phyloP scores from a whole-genome alignment of 1,284 basidiomycete genomes.

The Irpex sp. region DNA sequence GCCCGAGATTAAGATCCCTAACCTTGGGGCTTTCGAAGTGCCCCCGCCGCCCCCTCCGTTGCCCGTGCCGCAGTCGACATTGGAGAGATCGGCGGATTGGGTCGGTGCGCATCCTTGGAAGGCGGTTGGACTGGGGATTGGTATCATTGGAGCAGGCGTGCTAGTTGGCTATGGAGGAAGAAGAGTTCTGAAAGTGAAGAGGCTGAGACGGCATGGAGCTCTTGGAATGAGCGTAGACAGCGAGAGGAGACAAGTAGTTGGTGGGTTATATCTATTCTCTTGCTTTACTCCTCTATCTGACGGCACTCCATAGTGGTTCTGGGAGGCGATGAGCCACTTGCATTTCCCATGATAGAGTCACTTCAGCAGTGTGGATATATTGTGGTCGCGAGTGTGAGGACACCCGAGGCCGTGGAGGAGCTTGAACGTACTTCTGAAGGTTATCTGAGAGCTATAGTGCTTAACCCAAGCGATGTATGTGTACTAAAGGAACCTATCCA shows the following conservation, averaged over 20 bases:
- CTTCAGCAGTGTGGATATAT: slow-evolving; percentile 77
- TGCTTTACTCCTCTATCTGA: neutral
- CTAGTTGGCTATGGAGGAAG: slow-evolving; percentile 49
- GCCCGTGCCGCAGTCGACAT: slow-evolving; percentile 40
- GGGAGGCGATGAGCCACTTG: slow-evolving; percentile 72
- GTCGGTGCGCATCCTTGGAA: slow-evolving; percentile 56
- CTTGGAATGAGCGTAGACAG: slow-evolving; percentile 22
- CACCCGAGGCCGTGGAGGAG: slow-evolving; percentile 54
- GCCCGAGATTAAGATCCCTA: slow-evolving; percentile 59
- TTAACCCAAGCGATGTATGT: slow-evolving; percentile 71
- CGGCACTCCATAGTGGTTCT: slow-evolving; percentile 55
- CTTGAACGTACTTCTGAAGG: slow-evolving; percentile 67
- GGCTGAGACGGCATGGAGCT: slow-evolving; percentile 31
- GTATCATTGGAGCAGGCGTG: slow-evolving; percentile 56
- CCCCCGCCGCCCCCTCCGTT: slow-evolving; percentile 64
- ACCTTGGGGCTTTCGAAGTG: slow-evolving; percentile 67
- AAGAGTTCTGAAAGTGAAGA: slow-evolving; percentile 15
- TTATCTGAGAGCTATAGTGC: slow-evolving; percentile 73
- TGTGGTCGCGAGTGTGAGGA: slow-evolving; percentile 72
- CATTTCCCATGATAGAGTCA: slow-evolving; percentile 63
- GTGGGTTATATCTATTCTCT: slow-evolving; percentile 36
- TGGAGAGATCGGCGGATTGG: slow-evolving; percentile 49
- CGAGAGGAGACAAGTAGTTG: slow-evolving; percentile 67
- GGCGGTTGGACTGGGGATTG: slow-evolving; percentile 45
- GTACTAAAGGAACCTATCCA: neutral